Evolutionary conservation across 768 basidiomycete species (phyloP).

Genomic region (Trametes sanguinea): DNA sequence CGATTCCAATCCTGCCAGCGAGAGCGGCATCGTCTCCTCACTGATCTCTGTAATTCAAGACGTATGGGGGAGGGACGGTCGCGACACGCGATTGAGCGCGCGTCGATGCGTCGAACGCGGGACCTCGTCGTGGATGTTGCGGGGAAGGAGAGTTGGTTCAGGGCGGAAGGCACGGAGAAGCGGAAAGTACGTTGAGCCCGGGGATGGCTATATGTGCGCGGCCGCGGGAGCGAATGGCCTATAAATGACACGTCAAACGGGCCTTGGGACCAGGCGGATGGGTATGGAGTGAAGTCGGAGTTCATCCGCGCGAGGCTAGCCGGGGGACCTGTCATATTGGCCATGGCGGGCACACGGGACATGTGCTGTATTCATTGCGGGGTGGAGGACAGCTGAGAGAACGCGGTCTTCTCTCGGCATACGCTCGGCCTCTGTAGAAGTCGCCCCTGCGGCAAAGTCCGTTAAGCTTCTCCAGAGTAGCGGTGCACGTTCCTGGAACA

Average conservation of each 20-base stretch:
- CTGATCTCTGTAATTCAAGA: neutral
- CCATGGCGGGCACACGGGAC: slow-evolving; percentile 1
- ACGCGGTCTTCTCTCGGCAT: slow-evolving; percentile 8
- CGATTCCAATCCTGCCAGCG: slow-evolving; percentile 16
- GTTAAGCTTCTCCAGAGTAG: slow-evolving; percentile 17
- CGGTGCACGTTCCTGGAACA: neutral
- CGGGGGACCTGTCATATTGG: slow-evolving; percentile 1
- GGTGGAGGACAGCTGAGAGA: neutral
- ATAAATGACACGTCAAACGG: slow-evolving; percentile 2
- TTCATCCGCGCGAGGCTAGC: neutral
- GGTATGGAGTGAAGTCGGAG: slow-evolving; percentile 5
- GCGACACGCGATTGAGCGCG: neutral
- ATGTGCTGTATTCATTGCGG: slow-evolving; percentile 3
- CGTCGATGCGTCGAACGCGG: neutral
- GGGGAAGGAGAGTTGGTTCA: slow-evolving; percentile 6
- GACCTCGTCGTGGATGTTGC: no score
- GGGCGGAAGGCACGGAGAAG: slow-evolving; percentile 11
- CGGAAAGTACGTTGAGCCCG: neutral
- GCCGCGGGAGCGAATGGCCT: slow-evolving; percentile 14
- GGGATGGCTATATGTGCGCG: slow-evolving; percentile 15
- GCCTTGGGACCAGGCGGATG: slow-evolving; percentile 2
- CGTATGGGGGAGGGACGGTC: neutral
- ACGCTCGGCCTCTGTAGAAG: slow-evolving; percentile 2
- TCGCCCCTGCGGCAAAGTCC: slow-evolving; percentile 7
- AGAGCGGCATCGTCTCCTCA: slow-evolving; percentile 18